Percentiles rank a stretch among this genome's conserved stretches.
Conservation (phyloP, 2,329 filamentous ascomycete genomes). For the Sporothrix humicola region DNA sequence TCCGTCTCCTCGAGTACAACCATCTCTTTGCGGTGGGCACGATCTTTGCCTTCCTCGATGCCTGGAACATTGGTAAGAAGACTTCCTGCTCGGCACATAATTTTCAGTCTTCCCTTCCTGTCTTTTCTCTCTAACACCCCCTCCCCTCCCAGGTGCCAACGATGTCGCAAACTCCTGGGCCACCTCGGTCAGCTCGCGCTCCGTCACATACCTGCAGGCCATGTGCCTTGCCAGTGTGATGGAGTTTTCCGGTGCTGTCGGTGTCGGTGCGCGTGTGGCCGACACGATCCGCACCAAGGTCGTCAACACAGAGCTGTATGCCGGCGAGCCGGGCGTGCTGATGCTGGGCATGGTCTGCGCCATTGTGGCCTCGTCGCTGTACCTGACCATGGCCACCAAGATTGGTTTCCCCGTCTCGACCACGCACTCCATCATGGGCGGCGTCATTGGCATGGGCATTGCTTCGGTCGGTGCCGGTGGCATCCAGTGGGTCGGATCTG, state of each 20-base stretch:
- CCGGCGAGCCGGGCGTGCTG: conserved; percentile 55
- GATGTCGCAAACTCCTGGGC: conserved; percentile 81
- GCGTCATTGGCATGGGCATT: conserved; percentile 64
- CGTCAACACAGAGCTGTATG: conserved; percentile 56
- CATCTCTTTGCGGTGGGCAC: conserved; percentile 43
- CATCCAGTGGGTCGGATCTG: conserved; percentile 59
- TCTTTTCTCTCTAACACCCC: too few species aligned
- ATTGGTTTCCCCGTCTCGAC: conserved; percentile 65
- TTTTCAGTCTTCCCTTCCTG: not conserved
- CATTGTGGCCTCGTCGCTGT: conserved; percentile 58
- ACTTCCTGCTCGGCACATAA: conserved; percentile 19
- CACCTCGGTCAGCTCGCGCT: conserved; percentile 73
- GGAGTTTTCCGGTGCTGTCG: conserved; percentile 66
- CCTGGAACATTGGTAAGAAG: conserved; percentile 65
- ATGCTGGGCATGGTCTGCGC: conserved; percentile 66
- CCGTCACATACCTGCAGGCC: conserved; percentile 65
- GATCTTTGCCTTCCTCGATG: conserved; percentile 69
- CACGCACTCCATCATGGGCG: conserved; percentile 65
- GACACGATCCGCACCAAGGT: conserved; percentile 67
- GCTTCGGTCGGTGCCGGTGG: conserved; percentile 58
- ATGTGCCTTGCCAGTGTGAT: conserved; percentile 64
- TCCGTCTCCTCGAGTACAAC: conserved; percentile 27
- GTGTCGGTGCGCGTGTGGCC: conserved; percentile 65
- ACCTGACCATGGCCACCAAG: conserved; percentile 62
- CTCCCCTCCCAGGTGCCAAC: conserved; percentile 49